Base-by-base conservation (phyloP, 495 filamentous ascomycete genomes). In the Hypomontagnella monticulosa region DNA sequence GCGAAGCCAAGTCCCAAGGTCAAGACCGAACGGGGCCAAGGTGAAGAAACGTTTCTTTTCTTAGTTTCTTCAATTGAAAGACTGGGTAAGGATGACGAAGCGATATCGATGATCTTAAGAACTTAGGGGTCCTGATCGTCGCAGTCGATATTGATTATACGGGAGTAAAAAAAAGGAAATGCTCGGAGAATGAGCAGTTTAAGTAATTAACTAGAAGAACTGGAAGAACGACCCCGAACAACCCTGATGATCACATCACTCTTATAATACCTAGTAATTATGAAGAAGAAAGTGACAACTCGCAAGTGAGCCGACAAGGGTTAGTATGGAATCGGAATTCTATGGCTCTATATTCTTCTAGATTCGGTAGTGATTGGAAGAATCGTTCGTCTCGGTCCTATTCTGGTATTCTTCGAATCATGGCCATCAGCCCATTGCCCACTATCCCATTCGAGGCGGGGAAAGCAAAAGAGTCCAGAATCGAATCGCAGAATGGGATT, bases 291-390 rank as follows among this genome's bases (percentile, higher is more conserved):
- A 27, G 23, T 27, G 23, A 27, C 23, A 27, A 6, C 23, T 27
- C 23, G 23, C n/a, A n/a, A n/a, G n/a, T n/a, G 18, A 15, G 11
- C 44, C 16, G 48, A 30, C 23, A 44, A 49, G 62, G 62, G 42
- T 42, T 12, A 18, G 49, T 53, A 53, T 40, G 38, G 37, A 37
- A 9, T 37, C 23, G 23, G 23, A 27, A 27, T 46, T 44, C 15
- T 43, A 69, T 69, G 60, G 60, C 50, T 60, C 66, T 68, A 68
- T 68, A 41, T 60, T 42, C 18, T 69, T 63, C 65, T 68, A 30
- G 41, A 56, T 68, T 42, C 49, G 49, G 65, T 51, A 63, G 27
- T 44, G 49, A 63, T 54, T 38, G 16, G 59, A 68, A 55, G 15
- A 8, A 54, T 60, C 54, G 66, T 69, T 46, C 55, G 55, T 69